Percentiles rank a stretch among this genome's conserved stretches.
phyloP scores from a whole-genome alignment of 768 basidiomycete species.

The Phanerodontia chrysosporium region DNA sequence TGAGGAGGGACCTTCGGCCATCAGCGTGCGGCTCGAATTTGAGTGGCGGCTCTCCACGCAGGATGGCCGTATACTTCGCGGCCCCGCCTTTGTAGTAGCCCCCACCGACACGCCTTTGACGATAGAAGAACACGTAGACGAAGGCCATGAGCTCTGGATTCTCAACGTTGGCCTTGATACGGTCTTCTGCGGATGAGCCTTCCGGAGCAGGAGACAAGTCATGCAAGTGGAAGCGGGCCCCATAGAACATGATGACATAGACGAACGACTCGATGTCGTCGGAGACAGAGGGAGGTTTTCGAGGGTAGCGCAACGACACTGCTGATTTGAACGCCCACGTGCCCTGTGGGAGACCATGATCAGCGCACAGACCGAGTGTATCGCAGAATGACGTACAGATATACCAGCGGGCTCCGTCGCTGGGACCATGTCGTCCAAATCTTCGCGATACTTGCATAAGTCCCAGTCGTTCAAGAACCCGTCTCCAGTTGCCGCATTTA shows the following conservation, averaged over 20 bases:
- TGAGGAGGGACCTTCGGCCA: not conserved
- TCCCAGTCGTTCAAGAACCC: slow-evolving; percentile 8
- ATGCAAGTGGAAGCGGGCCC: not conserved
- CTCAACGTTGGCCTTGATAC: not conserved
- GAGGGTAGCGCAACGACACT: slow-evolving; percentile 1
- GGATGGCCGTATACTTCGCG: not conserved
- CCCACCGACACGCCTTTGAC: not conserved
- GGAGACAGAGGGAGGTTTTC: not conserved
- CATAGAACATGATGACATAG: not conserved
- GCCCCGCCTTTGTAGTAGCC: not conserved
- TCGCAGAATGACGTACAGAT: not conserved
- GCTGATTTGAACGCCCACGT: not conserved
- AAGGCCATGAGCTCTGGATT: not conserved
- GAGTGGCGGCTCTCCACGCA: not conserved
- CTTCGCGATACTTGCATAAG: not conserved
- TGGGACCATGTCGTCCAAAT: not conserved
- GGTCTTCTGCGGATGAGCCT: not conserved
- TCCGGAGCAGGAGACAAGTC: not conserved
- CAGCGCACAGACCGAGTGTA: no score
- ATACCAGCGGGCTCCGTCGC: not conserved
- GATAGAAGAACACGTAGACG: not conserved
- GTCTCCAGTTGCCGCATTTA: not conserved
- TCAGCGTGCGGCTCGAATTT: not conserved
- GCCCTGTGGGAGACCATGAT: not conserved
- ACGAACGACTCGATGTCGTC: slow-evolving; percentile 13